Evolutionary conservation across 345 rosid genomes (phyloP).

Genomic region (Gossypium thurberi): DNA sequence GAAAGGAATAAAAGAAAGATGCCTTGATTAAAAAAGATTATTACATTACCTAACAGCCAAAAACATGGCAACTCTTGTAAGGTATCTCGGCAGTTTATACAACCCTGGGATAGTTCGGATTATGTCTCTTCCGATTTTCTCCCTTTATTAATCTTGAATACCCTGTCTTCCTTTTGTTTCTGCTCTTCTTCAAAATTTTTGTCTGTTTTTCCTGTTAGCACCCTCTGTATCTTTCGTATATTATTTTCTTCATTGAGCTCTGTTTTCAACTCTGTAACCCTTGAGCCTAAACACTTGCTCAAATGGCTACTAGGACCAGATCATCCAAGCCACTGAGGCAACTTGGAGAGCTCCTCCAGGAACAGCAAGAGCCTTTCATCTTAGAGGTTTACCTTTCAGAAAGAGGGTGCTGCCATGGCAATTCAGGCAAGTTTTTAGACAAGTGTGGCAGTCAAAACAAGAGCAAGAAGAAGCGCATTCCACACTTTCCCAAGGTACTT

Average conservation of each 20-base stretch:
- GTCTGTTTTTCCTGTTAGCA: slow-evolving; percentile 20
- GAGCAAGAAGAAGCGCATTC: slow-evolving; percentile 23
- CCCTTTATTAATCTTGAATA: slow-evolving; percentile 16
- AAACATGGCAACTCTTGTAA: not conserved
- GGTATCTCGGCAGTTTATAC: not conserved
- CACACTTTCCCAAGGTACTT: slow-evolving; percentile 20
- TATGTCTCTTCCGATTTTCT: not conserved
- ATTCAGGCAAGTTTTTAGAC: slow-evolving; percentile 18
- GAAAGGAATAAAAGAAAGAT: slow-evolving; percentile 4
- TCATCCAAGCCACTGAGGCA: slow-evolving; percentile 20
- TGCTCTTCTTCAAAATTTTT: slow-evolving; percentile 17
- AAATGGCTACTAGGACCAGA: slow-evolving; percentile 22
- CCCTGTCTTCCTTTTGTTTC: slow-evolving; percentile 12
- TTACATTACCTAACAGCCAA: not conserved
- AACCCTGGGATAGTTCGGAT: not conserved
- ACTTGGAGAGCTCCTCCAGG: slow-evolving; percentile 48
- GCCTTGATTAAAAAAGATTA: not conserved
- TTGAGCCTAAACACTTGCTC: slow-evolving; percentile 5
- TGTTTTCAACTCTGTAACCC: slow-evolving; percentile 4
- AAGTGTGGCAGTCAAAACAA: slow-evolving; percentile 3
- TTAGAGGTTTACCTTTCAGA: slow-evolving; percentile 38
- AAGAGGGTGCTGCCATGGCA: slow-evolving; percentile 26
- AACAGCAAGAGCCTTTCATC: slow-evolving; percentile 55
- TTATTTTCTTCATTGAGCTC: slow-evolving; percentile 6
- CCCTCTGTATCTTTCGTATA: not conserved